Evolutionary conservation across 306 rosid genomes (phyloP).

Genomic region (Prosopis cineraria): DNA sequence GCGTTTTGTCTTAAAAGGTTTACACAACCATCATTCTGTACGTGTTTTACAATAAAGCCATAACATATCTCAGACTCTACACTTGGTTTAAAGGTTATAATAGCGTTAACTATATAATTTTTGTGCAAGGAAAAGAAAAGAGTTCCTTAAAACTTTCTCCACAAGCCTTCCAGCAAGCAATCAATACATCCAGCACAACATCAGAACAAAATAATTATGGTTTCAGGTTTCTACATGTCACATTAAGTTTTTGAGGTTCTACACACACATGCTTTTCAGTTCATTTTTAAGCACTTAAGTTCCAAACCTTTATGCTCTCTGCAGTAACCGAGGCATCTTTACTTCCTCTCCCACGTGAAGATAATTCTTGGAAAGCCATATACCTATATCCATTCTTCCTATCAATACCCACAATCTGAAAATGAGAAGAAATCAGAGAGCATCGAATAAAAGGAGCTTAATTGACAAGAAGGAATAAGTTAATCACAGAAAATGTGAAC

Average conservation of each 20-base stretch:
- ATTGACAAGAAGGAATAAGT: constrained; percentile 22
- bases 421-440: constrained; percentile 28
- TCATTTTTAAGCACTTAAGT: constrained; percentile 31
- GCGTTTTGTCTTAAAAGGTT: neutral
- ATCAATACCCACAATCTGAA: constrained; percentile 89
- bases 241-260: constrained; percentile 1
- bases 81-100: neutral
- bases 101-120: neutral
- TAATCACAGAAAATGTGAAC: neutral
- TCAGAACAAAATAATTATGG: constrained; percentile 14
- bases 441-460: constrained; percentile 20
- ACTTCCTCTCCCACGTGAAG: constrained; percentile 86
- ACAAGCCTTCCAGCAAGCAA: neutral
- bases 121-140: neutral
- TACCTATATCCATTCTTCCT: constrained; percentile 67
- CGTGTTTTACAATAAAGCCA: neutral
- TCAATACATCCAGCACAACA: neutral
- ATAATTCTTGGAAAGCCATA: constrained; percentile 90
- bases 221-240: constrained; percentile 20
- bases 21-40: neutral
- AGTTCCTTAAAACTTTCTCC: neutral
- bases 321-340: constrained; percentile 58
- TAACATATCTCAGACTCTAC: neutral
- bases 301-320: constrained; percentile 76
- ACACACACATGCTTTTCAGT: neutral